Evolutionary conservation across 805 yeast species (phyloP).

Genomic region (Hanseniaspora valbyensis): DNA sequence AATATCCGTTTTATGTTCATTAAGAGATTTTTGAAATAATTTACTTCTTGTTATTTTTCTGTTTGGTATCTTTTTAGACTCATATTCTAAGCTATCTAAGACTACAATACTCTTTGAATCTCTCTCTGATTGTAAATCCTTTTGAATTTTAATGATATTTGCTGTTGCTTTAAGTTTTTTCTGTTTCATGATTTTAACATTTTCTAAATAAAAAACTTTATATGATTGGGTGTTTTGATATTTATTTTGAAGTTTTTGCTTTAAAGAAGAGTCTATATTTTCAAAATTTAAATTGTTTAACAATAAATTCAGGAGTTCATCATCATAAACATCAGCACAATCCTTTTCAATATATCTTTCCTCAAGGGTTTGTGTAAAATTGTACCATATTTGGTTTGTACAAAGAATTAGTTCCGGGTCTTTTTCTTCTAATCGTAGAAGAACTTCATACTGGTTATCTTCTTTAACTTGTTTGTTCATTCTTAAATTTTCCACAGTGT

Average conservation of each 20-base stretch:
- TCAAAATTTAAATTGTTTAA: background rate
- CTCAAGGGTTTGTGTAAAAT: background rate
- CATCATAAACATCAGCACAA: background rate
- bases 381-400: conserved; percentile 10
- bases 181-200: background rate
- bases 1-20: conserved; percentile 19
- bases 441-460: conserved; percentile 6
- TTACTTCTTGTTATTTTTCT: conserved; percentile 31
- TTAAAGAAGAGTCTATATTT: background rate
- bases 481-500: background rate
- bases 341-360: background rate
- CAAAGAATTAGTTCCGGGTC: background rate
- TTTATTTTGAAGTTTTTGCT: background rate
- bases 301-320: background rate
- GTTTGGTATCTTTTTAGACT: conserved; percentile 23
- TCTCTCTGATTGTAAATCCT: background rate
- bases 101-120: conserved; percentile 14
- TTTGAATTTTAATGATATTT: background rate
- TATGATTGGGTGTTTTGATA: background rate
- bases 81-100: conserved; percentile 19
- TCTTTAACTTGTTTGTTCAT: background rate
- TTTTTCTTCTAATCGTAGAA: conserved; percentile 6
- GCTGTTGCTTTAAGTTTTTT: conserved; percentile 2
- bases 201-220: background rate
- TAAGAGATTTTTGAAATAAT: conserved; percentile 28